Conservation (phyloP, 805 yeast species). For the Saccharomycopsis fodiens region DNA sequence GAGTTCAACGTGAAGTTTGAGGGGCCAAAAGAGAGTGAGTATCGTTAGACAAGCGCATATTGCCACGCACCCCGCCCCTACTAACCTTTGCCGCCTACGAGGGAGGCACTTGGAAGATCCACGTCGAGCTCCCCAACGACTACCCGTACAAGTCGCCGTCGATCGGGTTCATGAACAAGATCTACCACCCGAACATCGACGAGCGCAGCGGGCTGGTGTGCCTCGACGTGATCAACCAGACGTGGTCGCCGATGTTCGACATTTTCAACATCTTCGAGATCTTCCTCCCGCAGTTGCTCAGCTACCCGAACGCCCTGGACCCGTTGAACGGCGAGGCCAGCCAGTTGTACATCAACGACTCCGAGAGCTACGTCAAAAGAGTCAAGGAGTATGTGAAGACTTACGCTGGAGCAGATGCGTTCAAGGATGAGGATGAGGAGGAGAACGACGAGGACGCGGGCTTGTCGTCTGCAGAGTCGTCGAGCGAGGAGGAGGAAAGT, state of each 20-base stretch:
- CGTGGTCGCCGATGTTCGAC: slow-evolving; percentile 98
- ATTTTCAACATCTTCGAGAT: slow-evolving; percentile 84
- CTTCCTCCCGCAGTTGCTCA: slow-evolving; percentile 82
- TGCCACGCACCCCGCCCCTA: not conserved
- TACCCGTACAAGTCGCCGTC: slow-evolving; percentile 96
- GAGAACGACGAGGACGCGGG: slow-evolving; percentile 30
- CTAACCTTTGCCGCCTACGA: slow-evolving; percentile 60
- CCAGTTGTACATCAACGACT: slow-evolving; percentile 63
- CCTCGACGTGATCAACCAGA: slow-evolving; percentile 91
- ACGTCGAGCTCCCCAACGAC: slow-evolving; percentile 90
- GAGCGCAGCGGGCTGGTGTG: slow-evolving; percentile 88
- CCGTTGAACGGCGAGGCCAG: slow-evolving; percentile 92
- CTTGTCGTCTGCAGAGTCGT: slow-evolving; percentile 19
- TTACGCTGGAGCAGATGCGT: slow-evolving; percentile 47
- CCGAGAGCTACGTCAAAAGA: slow-evolving; percentile 53
- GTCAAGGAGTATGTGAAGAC: slow-evolving; percentile 68
- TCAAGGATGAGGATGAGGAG: slow-evolving; percentile 41
- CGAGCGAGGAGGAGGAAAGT: slow-evolving; percentile 18
- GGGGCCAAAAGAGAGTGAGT: slow-evolving; percentile 68
- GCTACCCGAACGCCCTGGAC: slow-evolving; percentile 91
- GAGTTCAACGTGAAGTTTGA: slow-evolving; percentile 78
- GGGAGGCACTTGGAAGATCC: slow-evolving; percentile 83
- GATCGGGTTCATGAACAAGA: slow-evolving; percentile 85
- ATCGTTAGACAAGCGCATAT: not conserved
- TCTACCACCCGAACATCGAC: slow-evolving; percentile 93